Percentiles rank a stretch among this genome's conserved stretches.
These are phyloP conservation scores for Lichtheimia corymbifera DNA, from an alignment of 371 early-diverging fungal species.

Conservation along the genomic window DNA sequence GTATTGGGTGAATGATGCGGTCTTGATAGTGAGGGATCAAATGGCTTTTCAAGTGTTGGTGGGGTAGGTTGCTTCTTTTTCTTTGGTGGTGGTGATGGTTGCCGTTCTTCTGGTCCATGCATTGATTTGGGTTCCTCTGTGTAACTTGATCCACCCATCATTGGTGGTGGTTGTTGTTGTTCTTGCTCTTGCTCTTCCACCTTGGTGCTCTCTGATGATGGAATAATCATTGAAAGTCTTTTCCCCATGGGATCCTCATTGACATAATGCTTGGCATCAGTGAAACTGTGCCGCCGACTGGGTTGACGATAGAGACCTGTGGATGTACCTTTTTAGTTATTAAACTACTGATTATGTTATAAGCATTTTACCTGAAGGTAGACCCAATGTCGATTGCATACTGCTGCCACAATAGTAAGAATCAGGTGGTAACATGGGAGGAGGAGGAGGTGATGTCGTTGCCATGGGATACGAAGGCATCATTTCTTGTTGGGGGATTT, in stretches of 20 bases:
- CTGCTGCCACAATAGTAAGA: no score
- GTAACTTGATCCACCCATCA: no score
- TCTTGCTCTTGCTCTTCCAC: not conserved
- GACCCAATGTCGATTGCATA: not conserved
- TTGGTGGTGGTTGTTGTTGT: no score
- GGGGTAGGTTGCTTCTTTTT: not conserved
- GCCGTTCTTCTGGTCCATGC: no score
- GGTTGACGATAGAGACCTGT: not conserved
- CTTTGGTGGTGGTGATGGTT: no score
- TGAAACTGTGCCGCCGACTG: not conserved
- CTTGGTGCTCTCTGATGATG: constrained; percentile 3
- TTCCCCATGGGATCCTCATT: not conserved
- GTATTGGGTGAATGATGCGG: constrained; percentile 13
- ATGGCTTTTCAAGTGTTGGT: constrained; percentile 11
- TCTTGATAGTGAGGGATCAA: constrained; percentile 11
- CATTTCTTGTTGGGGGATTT: constrained; percentile 4
- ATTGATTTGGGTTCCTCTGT: no score
- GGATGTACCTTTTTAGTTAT: not conserved
- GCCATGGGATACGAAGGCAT: constrained; percentile 2
- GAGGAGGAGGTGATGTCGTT: not conserved
- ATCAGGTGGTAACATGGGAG: not conserved
- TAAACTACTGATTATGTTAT: not conserved
- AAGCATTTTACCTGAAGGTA: not conserved
- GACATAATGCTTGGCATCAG: not conserved
- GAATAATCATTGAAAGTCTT: not conserved